Evolutionary conservation across 306 rosid species (phyloP).

Genomic region (Pterocarpus macrocarpus): DNA sequence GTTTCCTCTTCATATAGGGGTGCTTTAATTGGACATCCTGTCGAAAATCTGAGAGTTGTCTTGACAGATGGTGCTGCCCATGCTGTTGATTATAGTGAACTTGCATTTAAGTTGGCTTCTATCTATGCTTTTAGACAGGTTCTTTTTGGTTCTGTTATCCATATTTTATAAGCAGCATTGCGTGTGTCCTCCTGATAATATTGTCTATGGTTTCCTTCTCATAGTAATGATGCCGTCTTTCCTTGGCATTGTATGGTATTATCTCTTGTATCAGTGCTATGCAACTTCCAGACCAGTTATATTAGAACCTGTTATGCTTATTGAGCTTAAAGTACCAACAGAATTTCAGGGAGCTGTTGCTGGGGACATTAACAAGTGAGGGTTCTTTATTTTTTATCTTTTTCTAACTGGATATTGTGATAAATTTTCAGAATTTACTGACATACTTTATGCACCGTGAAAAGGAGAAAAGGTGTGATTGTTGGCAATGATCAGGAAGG

Average conservation of each 20-base stretch:
- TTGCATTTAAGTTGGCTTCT: constrained; percentile 95
- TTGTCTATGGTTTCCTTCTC: constrained; percentile 28
- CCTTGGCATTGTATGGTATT: constrained; percentile 24
- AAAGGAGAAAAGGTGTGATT: constrained; percentile 92
- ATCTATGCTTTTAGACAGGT: constrained; percentile 99
- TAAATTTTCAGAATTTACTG: constrained; percentile 34
- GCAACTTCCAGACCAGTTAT: constrained; percentile 86
- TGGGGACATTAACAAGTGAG: constrained; percentile 97
- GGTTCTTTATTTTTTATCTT: constrained; percentile 10
- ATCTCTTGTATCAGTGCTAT: constrained; percentile 74
- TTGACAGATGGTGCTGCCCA: constrained; percentile 97
- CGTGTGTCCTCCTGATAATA: background rate
- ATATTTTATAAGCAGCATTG: constrained; percentile 27
- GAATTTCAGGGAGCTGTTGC: constrained; percentile 98
- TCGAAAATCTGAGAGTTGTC: constrained; percentile 84
- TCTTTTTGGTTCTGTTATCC: constrained; percentile 34
- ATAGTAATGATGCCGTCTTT: constrained; percentile 11
- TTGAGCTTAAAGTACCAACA: constrained; percentile 95
- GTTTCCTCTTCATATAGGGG: constrained; percentile 70
- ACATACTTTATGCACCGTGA: constrained; percentile 38
- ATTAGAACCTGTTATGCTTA: constrained; percentile 97
- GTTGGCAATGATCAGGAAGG: constrained; percentile 99
- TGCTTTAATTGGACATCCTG: constrained; percentile 97
- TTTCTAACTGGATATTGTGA: background rate
- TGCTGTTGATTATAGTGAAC: constrained; percentile 98